Conservation (phyloP, 2,329 filamentous ascomycete genomes). For the Fusarium coffeatum region DNA sequence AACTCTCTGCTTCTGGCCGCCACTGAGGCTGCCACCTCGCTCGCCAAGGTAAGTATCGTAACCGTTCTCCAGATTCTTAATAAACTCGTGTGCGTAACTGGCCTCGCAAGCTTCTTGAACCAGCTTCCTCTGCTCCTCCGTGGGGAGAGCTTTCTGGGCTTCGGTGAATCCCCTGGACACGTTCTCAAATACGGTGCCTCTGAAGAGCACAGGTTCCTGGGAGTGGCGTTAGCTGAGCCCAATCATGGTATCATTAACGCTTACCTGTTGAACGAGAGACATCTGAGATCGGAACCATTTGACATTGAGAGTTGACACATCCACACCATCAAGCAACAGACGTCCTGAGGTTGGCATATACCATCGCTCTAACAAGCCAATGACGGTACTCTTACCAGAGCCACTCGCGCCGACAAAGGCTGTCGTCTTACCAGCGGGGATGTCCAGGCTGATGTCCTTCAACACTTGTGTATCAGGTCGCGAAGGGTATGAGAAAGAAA, state of each 20-base stretch:
- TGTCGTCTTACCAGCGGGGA: constrained; percentile 70
- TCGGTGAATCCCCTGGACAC: constrained; percentile 41
- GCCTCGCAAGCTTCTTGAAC: constrained; percentile 36
- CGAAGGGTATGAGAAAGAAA: constrained; percentile 75
- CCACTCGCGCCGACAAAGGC: constrained; percentile 79
- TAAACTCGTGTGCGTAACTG: constrained; percentile 44
- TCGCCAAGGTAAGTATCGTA: constrained; percentile 44
- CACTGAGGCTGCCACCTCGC: constrained; percentile 48
- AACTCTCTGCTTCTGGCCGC: constrained; percentile 72
- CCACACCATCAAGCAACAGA: constrained; percentile 53
- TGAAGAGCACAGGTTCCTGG: constrained; percentile 43
- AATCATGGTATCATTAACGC: rapidly evolving
- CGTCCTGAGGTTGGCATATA: constrained; percentile 57
- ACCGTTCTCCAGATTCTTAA: constrained; percentile 32
- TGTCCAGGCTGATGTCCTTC: constrained; percentile 63
- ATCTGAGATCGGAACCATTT: constrained; percentile 62
- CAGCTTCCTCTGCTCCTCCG: constrained; percentile 3
- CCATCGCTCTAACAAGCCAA: constrained; percentile 74
- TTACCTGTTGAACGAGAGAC: constrained; percentile 53
- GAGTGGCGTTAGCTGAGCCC: not conserved
- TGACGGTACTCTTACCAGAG: constrained; percentile 75
- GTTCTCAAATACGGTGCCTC: constrained; percentile 47
- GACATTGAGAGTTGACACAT: constrained; percentile 55
- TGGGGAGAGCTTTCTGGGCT: constrained; percentile 3
- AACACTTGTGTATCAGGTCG: constrained; percentile 68